Base-by-base conservation (phyloP, 768 basidiomycete genomes). In the Amanita jacksonii region DNA sequence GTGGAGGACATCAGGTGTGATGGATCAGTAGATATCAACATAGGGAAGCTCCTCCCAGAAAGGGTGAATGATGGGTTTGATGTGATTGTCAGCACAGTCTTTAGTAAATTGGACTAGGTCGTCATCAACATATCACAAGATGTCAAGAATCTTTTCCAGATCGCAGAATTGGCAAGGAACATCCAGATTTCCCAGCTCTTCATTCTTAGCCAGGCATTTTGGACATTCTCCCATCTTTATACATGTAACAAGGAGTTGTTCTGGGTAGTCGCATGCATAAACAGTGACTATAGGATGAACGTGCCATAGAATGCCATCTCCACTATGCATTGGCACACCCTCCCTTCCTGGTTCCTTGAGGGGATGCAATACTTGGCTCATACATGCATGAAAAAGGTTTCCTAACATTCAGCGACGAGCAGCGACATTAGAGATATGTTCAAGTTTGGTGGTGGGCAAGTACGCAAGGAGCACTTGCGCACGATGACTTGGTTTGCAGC, bases 1-100 rank as follows among this genome's bases (percentile, higher is more conserved):
- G 48, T 70, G 69, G 4, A 70, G 58, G 27, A 68, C 33, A 49
- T 70, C 66, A 0, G 69, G 67, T 0, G 64, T 62, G 20, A 70
- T 47, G 8, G 48, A 51, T 0, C 23, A 4, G 51, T 62, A 65
- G 32, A 69, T 68, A 42, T 68, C 45, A 37, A 46, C 40, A 43
- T 60, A 53, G 0, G 64, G 65, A 3, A 68, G 50, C 16, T 59
- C 45, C 3, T 31, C 40, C 66, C 66, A 67, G 48, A 65, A 39
- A 5, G 38, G 38, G 8, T 25, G 38, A 7, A 13, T 13, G 13
- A 39, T 5, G 1, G 38, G 38, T 15, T 39, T 39, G 23, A 39
- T 24, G n/a, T 19, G n/a, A n/a, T n/a, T n/a, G n/a, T n/a, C n/a
- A n/a, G n/a, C n/a, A n/a, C n/a, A n/a, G n/a, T n/a, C n/a, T n/a